Conservation (phyloP, 1,139 yeast species). For the Yamadazyma spencermartinsiae region DNA sequence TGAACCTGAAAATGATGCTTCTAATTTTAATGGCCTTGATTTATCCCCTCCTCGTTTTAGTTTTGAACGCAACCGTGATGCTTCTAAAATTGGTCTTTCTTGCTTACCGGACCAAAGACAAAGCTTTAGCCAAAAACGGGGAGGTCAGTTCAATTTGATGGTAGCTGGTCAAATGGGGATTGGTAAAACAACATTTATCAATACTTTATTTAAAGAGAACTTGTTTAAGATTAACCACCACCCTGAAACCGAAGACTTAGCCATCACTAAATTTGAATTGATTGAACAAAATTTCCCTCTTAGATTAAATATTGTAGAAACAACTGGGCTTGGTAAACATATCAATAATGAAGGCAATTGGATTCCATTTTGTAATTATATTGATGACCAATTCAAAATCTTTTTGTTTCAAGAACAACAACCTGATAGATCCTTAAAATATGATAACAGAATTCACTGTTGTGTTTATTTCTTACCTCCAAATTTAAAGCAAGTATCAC, state of each 20-base stretch:
- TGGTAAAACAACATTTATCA: constrained; percentile 82
- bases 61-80: background rate
- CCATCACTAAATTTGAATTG: constrained; percentile 38
- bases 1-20: background rate
- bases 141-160: constrained; percentile 57
- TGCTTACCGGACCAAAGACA: constrained; percentile 30
- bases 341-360: constrained; percentile 53
- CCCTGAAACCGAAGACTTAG: constrained; percentile 24
- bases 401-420: constrained; percentile 70
- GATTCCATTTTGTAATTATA: constrained; percentile 56
- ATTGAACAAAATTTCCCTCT: constrained; percentile 54
- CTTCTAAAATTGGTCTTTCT: constrained; percentile 22
- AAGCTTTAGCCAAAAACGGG: constrained; percentile 22
- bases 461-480: constrained; percentile 75
- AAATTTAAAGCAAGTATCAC: constrained; percentile 49
- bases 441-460: constrained; percentile 69
- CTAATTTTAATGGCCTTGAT: background rate
- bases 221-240: constrained; percentile 21
- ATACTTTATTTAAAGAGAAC: constrained; percentile 41
- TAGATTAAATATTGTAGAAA: constrained; percentile 45
- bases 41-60: background rate
- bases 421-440: constrained; percentile 52
- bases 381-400: constrained; percentile 60
- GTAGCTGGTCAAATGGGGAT: constrained; percentile 76
- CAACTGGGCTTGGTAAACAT: constrained; percentile 34